These are phyloP conservation scores for Colletotrichum truncatum DNA, from an alignment of 2,329 filamentous ascomycete species.

Conservation along the genomic window DNA sequence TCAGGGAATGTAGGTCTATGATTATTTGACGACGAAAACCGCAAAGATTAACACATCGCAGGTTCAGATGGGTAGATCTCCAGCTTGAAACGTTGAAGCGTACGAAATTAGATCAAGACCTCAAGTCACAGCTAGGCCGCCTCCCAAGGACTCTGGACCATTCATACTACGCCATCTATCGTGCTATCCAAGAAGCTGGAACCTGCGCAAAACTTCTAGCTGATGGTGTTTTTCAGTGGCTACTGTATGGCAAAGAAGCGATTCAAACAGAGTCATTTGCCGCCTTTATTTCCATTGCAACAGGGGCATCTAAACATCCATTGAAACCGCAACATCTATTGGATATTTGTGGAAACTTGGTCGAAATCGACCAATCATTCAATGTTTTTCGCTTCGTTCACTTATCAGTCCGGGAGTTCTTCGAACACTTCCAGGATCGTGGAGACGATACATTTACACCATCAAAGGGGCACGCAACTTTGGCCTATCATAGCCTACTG, in stretches of 20 bases:
- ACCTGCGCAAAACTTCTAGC: neutral
- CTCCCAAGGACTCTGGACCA: neutral
- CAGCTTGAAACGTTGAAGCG: neutral
- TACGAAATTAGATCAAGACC: neutral
- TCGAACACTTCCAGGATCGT: neutral
- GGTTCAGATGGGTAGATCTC: neutral
- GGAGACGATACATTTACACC: neutral
- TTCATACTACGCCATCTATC: neutral
- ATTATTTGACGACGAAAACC: too few species aligned
- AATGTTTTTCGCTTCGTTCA: neutral
- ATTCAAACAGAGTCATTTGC: neutral
- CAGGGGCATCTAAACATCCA: neutral
- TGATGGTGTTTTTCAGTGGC: neutral
- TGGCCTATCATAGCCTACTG: neutral
- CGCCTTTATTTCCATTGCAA: neutral
- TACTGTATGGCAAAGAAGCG: neutral
- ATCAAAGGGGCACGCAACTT: neutral
- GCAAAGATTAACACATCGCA: too few species aligned
- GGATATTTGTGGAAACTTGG: neutral
- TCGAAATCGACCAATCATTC: neutral
- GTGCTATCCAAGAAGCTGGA: neutral
- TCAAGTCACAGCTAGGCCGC: neutral
- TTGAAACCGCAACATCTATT: neutral
- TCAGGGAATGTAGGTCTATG: neutral
- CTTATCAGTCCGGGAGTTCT: neutral